These are phyloP conservation scores for Aspergillus ochraceus DNA, from an alignment of 2,329 filamentous ascomycete species.

Conservation along the genomic window DNA sequence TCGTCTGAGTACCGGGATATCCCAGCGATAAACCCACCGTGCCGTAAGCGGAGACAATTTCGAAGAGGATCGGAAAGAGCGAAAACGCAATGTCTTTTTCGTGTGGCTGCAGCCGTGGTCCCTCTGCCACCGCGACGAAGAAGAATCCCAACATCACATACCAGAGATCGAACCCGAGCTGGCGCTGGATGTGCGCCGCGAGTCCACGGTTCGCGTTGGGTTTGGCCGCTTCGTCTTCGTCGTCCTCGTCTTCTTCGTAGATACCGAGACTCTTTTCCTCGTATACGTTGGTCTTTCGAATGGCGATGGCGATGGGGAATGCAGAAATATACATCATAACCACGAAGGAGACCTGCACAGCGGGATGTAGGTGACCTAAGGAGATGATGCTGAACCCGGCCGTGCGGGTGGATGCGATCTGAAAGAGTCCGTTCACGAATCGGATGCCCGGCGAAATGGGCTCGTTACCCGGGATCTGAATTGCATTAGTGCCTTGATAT, in stretches of 20 bases:
- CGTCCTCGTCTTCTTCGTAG: constrained; percentile 49
- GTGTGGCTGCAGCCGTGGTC: constrained; percentile 62
- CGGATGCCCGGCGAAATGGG: constrained; percentile 50
- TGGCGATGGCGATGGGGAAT: constrained; percentile 91
- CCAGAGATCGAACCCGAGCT: constrained; percentile 95
- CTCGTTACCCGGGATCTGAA: not conserved
- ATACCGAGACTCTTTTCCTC: constrained; percentile 70
- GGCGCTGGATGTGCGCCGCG: constrained; percentile 81
- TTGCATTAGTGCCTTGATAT: not conserved
- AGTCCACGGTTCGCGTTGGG: constrained; percentile 66
- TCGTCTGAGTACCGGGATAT: constrained; percentile 70
- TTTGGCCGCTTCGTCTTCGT: constrained; percentile 31
- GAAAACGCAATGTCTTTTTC: constrained; percentile 57
- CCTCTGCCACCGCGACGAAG: constrained; percentile 84
- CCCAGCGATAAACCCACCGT: constrained; percentile 87
- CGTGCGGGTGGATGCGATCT: constrained; percentile 83
- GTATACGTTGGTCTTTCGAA: constrained; percentile 92
- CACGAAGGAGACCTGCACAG: constrained; percentile 90
- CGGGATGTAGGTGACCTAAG: constrained; percentile 75
- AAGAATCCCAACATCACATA: constrained; percentile 92
- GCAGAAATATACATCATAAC: constrained; percentile 99
- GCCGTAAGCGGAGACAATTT: constrained; percentile 84
- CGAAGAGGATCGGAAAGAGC: constrained; percentile 70
- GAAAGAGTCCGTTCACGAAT: constrained; percentile 82
- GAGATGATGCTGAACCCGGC: constrained; percentile 84